These are phyloP conservation scores for Setaria viridis DNA, from an alignment of 202 grass and related monocot species.

Conservation along the genomic window DNA sequence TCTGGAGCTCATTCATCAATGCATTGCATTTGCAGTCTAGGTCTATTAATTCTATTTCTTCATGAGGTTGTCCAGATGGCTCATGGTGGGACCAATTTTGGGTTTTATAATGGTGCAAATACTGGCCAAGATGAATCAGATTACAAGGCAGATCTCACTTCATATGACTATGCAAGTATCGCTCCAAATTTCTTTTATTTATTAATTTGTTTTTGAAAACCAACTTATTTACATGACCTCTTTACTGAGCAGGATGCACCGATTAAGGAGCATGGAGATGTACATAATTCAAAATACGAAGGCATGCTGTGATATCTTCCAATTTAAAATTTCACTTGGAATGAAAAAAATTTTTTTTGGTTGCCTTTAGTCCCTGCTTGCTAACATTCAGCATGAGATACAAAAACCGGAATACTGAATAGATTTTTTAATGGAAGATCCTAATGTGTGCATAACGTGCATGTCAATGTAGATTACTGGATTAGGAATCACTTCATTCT, in stretches of 20 bases:
- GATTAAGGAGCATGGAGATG: conserved; percentile 91
- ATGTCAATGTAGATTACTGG: conserved; percentile 5
- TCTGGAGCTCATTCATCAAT: conserved; percentile 38
- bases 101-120: conserved; percentile 96
- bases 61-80: conserved; percentile 80
- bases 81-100: conserved; percentile 99
- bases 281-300: conserved; percentile 93
- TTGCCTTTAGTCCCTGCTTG: neutral
- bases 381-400: neutral
- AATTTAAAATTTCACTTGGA: conserved; percentile 26
- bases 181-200: conserved; percentile 15
- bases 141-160: conserved; percentile 92
- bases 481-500: conserved; percentile 25
- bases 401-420: neutral
- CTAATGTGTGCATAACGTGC: conserved; percentile 30
- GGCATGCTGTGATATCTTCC: conserved; percentile 52
- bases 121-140: conserved; percentile 88
- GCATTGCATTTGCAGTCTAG: conserved; percentile 40
- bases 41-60: conserved; percentile 41
- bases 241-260: conserved; percentile 80
- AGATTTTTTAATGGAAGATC: conserved; percentile 1
- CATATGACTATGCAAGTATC: conserved; percentile 93
- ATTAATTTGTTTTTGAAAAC: conserved; percentile 22
- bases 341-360: neutral
- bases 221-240: conserved; percentile 43